A percentile compares a stretch with the other conserved stretches of the same genome.
Conservation (phyloP, 192 early-diverging fungal species). For the Gaertneriomyces sp. region DNA sequence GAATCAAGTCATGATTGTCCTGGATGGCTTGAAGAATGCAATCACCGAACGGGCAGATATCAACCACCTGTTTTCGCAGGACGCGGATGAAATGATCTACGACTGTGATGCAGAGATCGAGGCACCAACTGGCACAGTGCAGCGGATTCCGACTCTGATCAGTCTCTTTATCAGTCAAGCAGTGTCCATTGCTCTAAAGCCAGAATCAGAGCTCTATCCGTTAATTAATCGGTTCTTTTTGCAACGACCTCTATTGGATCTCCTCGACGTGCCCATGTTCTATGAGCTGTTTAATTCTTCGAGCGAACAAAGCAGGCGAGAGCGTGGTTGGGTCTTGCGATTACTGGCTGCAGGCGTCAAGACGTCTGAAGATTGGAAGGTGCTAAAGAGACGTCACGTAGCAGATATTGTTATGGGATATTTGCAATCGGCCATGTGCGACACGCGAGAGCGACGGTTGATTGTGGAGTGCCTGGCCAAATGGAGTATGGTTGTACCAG, state of each 20-base stretch:
- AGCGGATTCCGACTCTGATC: slow-evolving; percentile 62
- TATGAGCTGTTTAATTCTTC: slow-evolving; percentile 72
- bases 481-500: no score
- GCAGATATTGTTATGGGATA: slow-evolving; percentile 65
- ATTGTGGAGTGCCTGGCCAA: slow-evolving; percentile 16
- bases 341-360: slow-evolving; percentile 61
- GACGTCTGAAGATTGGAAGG: slow-evolving; percentile 58
- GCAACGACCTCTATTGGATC: slow-evolving; percentile 66
- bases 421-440: slow-evolving; percentile 66
- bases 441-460: slow-evolving; percentile 42
- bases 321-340: slow-evolving; percentile 71
- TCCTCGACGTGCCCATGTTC: slow-evolving; percentile 78
- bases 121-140: slow-evolving; percentile 23
- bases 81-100: slow-evolving; percentile 4
- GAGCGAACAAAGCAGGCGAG: slow-evolving; percentile 57
- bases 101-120: neutral
- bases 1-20: slow-evolving; percentile 63
- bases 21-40: slow-evolving; percentile 67
- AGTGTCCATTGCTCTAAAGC: slow-evolving; percentile 57
- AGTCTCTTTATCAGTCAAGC: slow-evolving; percentile 67
- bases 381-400: slow-evolving; percentile 67
- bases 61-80: neutral
- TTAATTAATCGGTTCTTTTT: slow-evolving; percentile 71
- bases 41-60: slow-evolving; percentile 48
- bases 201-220: slow-evolving; percentile 74